Conservation (phyloP, 139 green algal genomes). For the Zygnema circumcarinatum region DNA sequence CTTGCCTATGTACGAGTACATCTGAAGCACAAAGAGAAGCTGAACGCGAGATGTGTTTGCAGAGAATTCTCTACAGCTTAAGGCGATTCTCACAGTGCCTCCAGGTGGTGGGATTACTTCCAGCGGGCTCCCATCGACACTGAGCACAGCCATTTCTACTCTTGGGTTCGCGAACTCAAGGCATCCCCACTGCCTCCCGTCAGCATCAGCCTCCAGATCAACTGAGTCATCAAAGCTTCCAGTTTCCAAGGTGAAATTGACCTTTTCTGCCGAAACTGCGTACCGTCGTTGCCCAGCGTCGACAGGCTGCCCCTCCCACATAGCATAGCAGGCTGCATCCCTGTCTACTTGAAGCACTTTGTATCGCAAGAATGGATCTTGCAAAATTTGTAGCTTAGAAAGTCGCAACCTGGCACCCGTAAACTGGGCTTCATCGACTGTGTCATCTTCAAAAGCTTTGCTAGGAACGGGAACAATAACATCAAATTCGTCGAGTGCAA, state of each 20-base stretch:
- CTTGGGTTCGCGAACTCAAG: constrained; percentile 19
- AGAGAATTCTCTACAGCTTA: constrained; percentile 27
- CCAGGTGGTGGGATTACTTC: constrained; percentile 36
- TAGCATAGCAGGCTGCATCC: constrained; percentile 47
- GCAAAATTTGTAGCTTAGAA: constrained; percentile 2
- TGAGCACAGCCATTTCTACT: constrained; percentile 41
- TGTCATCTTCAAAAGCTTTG: constrained; percentile 1
- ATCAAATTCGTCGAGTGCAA: constrained; percentile 39
- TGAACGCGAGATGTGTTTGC: constrained; percentile 44
- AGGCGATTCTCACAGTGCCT: constrained; percentile 36
- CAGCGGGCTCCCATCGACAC: constrained; percentile 39
- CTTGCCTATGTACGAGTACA: constrained; percentile 27
- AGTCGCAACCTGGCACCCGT: constrained; percentile 49
- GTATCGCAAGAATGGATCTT: constrained; percentile 48
- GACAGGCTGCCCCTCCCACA: constrained; percentile 49
- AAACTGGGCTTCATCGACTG: constrained; percentile 36
- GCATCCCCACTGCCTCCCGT: constrained; percentile 3
- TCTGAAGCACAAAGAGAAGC: constrained; percentile 54
- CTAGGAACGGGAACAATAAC: constrained; percentile 32
- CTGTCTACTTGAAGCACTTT: constrained; percentile 46
- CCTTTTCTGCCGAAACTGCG: constrained; percentile 21
- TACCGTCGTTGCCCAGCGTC: constrained; percentile 34
- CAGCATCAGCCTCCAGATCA: background rate
- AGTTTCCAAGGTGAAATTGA: constrained; percentile 32
- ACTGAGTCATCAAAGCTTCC: constrained; percentile 9